These are phyloP conservation scores for Wickerhamomyces chambardii DNA, from an alignment of 805 yeast genomes.

Conservation along the genomic window DNA sequence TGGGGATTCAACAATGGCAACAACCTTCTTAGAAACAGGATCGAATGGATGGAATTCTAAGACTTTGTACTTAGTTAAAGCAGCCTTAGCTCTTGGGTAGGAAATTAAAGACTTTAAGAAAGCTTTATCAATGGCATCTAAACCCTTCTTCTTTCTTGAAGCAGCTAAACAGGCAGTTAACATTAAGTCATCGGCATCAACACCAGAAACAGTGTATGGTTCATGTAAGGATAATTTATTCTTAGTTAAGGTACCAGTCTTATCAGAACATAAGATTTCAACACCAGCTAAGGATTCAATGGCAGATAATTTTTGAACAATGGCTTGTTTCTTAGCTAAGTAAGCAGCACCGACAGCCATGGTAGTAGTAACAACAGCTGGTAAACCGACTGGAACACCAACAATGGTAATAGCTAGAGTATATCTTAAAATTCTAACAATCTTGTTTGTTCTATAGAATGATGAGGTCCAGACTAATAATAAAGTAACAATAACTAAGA, in stretches of 20 bases:
- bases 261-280: conserved; percentile 95
- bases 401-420: conserved; percentile 92
- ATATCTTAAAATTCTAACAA: conserved; percentile 84
- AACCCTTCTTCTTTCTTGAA: conserved; percentile 96
- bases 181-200: conserved; percentile 92
- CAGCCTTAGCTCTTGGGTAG: conserved; percentile 90
- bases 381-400: conserved; percentile 98
- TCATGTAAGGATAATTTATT: conserved; percentile 93
- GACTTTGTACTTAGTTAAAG: conserved; percentile 90
- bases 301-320: conserved; percentile 94
- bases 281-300: conserved; percentile 97
- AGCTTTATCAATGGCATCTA: conserved; percentile 96
- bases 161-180: conserved; percentile 97
- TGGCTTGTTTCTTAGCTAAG: conserved; percentile 94
- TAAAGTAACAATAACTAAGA: conserved; percentile 80
- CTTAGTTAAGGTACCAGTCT: conserved; percentile 97
- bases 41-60: conserved; percentile 95
- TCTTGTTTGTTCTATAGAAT: conserved; percentile 86
- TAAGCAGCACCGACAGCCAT: conserved; percentile 99
- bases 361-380: conserved; percentile 97
- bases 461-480: conserved; percentile 87
- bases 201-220: conserved; percentile 98
- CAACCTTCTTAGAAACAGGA: conserved; percentile 95
- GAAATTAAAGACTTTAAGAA: conserved; percentile 82
- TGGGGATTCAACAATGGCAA: conserved; percentile 92